Base-by-base conservation (phyloP, 768 basidiomycete species). In the Amanita inopinata region DNA sequence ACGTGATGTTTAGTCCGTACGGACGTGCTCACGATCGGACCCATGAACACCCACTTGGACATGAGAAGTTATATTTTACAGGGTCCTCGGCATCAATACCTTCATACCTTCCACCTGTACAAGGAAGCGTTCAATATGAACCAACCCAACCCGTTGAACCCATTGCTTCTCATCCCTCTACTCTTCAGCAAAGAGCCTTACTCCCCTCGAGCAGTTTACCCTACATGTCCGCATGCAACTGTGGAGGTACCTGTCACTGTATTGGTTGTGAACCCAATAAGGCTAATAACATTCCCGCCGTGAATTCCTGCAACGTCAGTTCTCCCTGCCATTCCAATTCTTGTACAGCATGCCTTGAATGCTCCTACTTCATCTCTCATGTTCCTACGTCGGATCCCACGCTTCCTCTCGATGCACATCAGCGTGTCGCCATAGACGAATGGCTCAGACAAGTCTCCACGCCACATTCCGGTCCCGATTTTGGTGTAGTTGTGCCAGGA, bases 171-270 rank as follows among this genome's bases (percentile, higher is more conserved):
- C 39, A 41, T 19, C 22, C 53, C 10, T 48, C 66, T 50, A 53
- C 60, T 41, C 30, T 51, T 15, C 48, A 46, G 41, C 46, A 40
- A 38, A 43, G 51, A 44, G 58, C 59, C 7, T 18, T 38, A 15
- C 15, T 33, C 15, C 24, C 34, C 25, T 19, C 33, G 12, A 33
- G 28, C 2, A 23, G 17, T 14, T 24, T 38, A 4, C 18, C 32
- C n/a, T 17, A 28, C n/a, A 70, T 69, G n/a, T 69, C 71, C 0
- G 37, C 65, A 1, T 85, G 83, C 53, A 66, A 68, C 18, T 85
- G 83, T 51, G 81, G 81, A 17, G 71, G 76, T 38, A 61, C 59
- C 2, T 84, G 82, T 54, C 58, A 65, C 14, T 85, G 82, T 49
- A 73, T 79, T 1, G 82, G 81, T 5, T 83, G 81, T 49, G 54